These are phyloP conservation scores for Asterophora lycoperdoides DNA, from an alignment of 768 basidiomycete species.

Conservation along the genomic window DNA sequence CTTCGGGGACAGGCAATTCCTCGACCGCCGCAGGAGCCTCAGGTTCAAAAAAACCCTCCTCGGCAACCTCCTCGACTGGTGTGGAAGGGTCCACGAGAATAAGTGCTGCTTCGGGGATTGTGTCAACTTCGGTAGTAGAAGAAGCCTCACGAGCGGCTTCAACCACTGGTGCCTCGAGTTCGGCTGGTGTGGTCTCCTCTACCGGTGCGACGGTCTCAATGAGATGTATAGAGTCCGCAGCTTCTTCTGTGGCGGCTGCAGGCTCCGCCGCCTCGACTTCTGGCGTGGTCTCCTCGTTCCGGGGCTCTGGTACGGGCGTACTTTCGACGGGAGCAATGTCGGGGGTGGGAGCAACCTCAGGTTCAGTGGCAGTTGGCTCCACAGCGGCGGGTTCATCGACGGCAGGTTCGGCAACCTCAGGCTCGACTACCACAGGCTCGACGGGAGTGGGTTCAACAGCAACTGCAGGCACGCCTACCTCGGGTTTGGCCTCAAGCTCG, in stretches of 20 bases:
- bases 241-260: not conserved
- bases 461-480: conserved; percentile 7
- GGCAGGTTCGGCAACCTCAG: not conserved
- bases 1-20: not conserved
- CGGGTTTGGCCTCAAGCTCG: not conserved
- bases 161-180: not conserved
- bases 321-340: not conserved
- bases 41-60: not conserved
- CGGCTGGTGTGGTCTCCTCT: not conserved
- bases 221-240: not conserved
- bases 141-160: too few species aligned
- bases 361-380: not conserved
- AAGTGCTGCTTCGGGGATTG: too few species aligned
- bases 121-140: too few species aligned
- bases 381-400: not conserved
- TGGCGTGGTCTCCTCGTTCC: not conserved
- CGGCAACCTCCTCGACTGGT: too few species aligned
- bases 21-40: not conserved
- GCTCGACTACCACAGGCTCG: not conserved
- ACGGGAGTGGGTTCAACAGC: not conserved
- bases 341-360: not conserved
- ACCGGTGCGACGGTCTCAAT: not conserved
- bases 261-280: not conserved
- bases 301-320: not conserved
- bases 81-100: too few species aligned